A percentile compares a stretch with the other conserved stretches of the same genome.
Evolutionary conservation across 306 rosid genomes (phyloP).

Genomic region (Hylodesmum podocarpum): DNA sequence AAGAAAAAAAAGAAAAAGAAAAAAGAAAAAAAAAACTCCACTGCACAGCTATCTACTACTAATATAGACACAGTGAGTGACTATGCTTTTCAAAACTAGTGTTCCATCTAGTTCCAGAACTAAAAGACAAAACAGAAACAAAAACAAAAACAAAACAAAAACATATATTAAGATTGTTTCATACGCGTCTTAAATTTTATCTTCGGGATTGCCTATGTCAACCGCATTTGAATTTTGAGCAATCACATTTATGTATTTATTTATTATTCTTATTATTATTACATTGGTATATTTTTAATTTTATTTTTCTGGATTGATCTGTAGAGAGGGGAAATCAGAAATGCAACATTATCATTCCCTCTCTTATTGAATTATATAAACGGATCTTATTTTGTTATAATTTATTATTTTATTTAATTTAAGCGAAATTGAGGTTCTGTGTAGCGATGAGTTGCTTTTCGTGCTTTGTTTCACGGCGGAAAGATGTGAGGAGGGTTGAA

Average conservation of each 20-base stretch:
- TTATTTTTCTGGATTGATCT: neutral
- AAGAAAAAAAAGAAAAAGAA: neutral
- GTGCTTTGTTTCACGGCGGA: slow-evolving; percentile 39
- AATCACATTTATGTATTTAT: neutral
- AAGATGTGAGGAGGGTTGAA: slow-evolving; percentile 45
- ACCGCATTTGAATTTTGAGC: neutral
- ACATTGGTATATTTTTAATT: neutral
- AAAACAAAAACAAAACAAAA: neutral
- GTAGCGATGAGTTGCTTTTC: slow-evolving; percentile 44
- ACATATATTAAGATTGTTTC: neutral
- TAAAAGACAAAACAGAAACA: neutral
- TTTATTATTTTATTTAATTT: neutral
- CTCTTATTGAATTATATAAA: neutral
- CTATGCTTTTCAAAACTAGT: slow-evolving; percentile 40
- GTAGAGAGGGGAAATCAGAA: neutral
- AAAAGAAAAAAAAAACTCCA: no score
- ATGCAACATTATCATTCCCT: neutral
- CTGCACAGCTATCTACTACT: neutral
- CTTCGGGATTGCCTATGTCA: neutral
- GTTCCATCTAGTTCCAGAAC: slow-evolving; percentile 23
- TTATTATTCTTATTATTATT: neutral
- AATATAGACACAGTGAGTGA: neutral
- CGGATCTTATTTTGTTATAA: neutral
- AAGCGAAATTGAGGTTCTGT: neutral
- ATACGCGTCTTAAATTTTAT: slow-evolving; percentile 36